These are phyloP conservation scores for Paramyrothecium sp. DNA, from an alignment of 2,329 filamentous ascomycete species.

Conservation along the genomic window DNA sequence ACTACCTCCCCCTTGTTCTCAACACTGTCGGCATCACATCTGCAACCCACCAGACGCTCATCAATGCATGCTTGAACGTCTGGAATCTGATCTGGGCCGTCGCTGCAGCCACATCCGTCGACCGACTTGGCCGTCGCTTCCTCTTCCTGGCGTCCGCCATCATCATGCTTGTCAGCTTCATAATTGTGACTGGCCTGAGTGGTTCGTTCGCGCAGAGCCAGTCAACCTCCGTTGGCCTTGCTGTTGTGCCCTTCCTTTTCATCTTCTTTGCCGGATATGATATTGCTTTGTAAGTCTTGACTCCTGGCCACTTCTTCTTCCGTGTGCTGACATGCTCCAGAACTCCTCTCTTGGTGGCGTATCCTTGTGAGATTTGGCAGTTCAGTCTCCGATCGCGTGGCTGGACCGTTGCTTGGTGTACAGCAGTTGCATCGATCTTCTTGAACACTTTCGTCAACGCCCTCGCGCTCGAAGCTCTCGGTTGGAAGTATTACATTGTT, in stretches of 20 bases:
- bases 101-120: constrained; percentile 25
- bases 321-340: background rate
- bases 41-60: constrained; percentile 27
- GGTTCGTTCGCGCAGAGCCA: constrained; percentile 17
- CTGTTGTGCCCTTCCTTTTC: constrained; percentile 34
- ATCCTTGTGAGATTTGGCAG: constrained; percentile 23
- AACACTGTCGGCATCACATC: constrained; percentile 36
- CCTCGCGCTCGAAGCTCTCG: constrained; percentile 3
- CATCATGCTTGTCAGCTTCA: background rate
- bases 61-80: constrained; percentile 24
- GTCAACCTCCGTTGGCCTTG: constrained; percentile 11
- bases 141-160: background rate
- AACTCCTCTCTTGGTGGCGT: constrained; percentile 3
- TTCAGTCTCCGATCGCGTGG: constrained; percentile 15
- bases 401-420: constrained; percentile 1
- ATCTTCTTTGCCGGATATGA: constrained; percentile 35
- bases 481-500: constrained; percentile 11
- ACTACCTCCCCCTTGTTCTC: constrained; percentile 38
- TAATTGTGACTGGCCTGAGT: constrained; percentile 28
- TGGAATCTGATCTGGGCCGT: constrained; percentile 27
- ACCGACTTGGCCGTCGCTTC: background rate
- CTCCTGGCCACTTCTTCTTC: constrained; percentile 12
- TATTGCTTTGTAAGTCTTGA: constrained; percentile 23
- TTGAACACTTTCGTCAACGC: constrained; percentile 14
- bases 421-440: constrained; percentile 2